Evolutionary conservation across 768 basidiomycete genomes (phyloP), one percentile per base, ranked within the genome.

Genomic region (Boletus vinaceobasis): DNA sequence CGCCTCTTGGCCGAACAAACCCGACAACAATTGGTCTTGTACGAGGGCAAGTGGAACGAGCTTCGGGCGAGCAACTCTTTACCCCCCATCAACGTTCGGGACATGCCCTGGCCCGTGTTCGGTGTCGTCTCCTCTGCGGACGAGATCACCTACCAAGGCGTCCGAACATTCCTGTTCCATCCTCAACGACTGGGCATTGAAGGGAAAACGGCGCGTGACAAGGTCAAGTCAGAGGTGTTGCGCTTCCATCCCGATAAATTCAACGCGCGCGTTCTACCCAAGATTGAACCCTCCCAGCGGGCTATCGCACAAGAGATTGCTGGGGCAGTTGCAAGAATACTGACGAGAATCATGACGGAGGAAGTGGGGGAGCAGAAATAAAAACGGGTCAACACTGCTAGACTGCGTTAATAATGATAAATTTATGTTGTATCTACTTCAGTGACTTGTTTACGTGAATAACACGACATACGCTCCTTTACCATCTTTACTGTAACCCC

Each of bases 201-300:
- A 35, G 66, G 63, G 4, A 77, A 74, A 60, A 64, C 67, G 1
- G 60, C 48, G 4, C 69, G 66, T 52, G 78, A 76, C 37, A 59
- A 65, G 19, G 53, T 79, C 55, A 75, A 71, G 54, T 57, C 54
- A n/a, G 82, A 84, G 58, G 64, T 83, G 31, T 62, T 81, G 43
- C 72, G 75, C 21, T 85, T 78, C 73, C 81, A 85, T 56, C 79
- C 82, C 5, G 83, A 85, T 57, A 82, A 79, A 59, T 78, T 82
- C 59, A 65, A 76, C 53, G 52, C 61, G 13, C 71, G 62, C 8
- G 61, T 78, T 13, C 49, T 78, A 27, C 58, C 61, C 8, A 75
- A 69, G 43, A 70, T 82, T 8, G 52, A 61, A 5, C 57, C 59
- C 5, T 53, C 61, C 4, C 72, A 82, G 14, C 67, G 67, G 43